Conservation (phyloP, 345 rosid genomes). For the Durio zibethinus region DNA sequence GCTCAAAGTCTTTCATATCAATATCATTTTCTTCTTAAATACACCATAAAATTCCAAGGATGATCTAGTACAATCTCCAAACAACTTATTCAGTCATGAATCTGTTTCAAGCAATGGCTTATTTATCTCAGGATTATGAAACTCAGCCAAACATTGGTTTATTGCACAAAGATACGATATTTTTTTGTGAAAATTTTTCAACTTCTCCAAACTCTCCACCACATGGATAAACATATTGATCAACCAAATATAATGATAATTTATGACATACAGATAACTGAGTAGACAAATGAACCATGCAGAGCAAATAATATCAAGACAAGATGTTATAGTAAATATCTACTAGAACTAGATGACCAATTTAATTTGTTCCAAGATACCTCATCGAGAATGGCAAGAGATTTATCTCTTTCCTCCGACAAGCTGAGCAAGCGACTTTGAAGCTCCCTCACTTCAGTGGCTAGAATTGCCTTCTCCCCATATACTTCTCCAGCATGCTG, state of each 20-base stretch:
- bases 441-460: conserved; percentile 83
- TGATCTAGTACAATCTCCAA: not conserved
- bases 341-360: not conserved
- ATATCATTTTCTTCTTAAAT: not conserved
- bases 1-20: not conserved
- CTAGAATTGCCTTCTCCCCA: conserved; percentile 80
- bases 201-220: not conserved
- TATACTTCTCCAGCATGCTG: conserved; percentile 89
- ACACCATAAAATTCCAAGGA: not conserved
- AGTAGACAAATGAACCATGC: not conserved
- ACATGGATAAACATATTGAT: not conserved
- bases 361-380: conserved; percentile 25
- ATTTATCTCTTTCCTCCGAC: conserved; percentile 69
- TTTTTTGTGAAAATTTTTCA: not conserved
- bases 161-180: not conserved
- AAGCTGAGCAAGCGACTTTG: conserved; percentile 62
- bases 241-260: not conserved
- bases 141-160: not conserved
- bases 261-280: not conserved
- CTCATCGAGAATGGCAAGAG: conserved; percentile 75
- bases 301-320: not conserved
- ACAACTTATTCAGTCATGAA: not conserved
- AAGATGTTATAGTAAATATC: not conserved
- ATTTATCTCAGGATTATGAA: not conserved
- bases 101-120: not conserved